Percentiles rank a stretch among this genome's conserved stretches.
phyloP scores from a whole-genome alignment of 805 yeast species.

The Yarrowia deformans region DNA sequence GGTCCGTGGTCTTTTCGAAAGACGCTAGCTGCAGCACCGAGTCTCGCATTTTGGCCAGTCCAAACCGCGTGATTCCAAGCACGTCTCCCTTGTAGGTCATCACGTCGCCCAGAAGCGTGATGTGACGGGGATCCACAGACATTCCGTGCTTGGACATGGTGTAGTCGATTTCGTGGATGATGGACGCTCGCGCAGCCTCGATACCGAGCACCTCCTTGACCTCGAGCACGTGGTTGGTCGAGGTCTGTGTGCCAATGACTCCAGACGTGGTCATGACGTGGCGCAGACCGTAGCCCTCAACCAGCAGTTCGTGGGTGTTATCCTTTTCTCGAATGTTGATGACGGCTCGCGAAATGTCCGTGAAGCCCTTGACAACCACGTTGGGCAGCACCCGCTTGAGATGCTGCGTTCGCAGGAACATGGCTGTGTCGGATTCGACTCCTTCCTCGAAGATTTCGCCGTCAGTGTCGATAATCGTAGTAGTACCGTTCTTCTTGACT shows the following conservation, averaged over 20 bases:
- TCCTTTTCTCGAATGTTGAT: conserved; percentile 89
- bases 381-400: conserved; percentile 83
- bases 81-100: conserved; percentile 99
- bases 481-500: conserved; percentile 55
- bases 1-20: conserved; percentile 98
- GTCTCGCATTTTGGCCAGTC: conserved; percentile 97
- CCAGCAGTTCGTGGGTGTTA: conserved; percentile 83
- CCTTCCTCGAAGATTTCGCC: conserved; percentile 44
- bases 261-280: conserved; percentile 99
- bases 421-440: conserved; percentile 53
- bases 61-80: conserved; percentile 96
- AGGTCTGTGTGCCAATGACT: conserved; percentile 84
- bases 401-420: conserved; percentile 89
- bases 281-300: conserved; percentile 96
- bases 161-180: conserved; percentile 91
- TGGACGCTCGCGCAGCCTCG: conserved; percentile 95
- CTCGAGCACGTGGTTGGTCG: conserved; percentile 91
- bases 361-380: conserved; percentile 90
- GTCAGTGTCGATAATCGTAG: conserved; percentile 51
- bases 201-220: conserved; percentile 90
- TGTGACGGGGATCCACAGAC: conserved; percentile 99
- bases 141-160: conserved; percentile 99
- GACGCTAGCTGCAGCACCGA: conserved; percentile 96
- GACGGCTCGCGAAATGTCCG: conserved; percentile 93
- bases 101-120: conserved; percentile 95